Evolutionary conservation across 2,329 filamentous ascomycete genomes (phyloP), one percentile per base, ranked within the genome.

Genomic region (Trichoderma sp.): DNA sequence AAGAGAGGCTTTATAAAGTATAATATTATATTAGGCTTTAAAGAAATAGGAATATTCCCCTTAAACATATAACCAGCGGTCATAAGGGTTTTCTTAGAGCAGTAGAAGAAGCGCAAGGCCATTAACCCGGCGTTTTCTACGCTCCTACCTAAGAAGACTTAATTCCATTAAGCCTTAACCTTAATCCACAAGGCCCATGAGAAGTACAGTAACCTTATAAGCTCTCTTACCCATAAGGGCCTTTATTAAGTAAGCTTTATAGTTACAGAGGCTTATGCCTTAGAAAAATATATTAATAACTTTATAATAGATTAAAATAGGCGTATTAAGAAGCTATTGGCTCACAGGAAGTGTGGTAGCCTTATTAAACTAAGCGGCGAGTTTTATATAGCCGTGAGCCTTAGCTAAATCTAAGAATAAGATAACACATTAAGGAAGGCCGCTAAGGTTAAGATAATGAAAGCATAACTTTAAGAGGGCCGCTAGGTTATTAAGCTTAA

Each of bases 121-220:
- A 39, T 59, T 37, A 59, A 59, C 8, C 11, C 11, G 43, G 7
- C 7, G 43, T 59, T 37, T 16, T 37, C 18, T 7, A 26, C 26
- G 10, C 5, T 59, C 14, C 24, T 59, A 39, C 10, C 14, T 5
- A 59, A 59, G 7, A 10, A 59, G 26, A 39, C 5, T 7, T 39
- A 59, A 1, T 59, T 59, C 16, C 26, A 59, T 59, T 59, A 59
- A 59, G 34, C n/a, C n/a, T n/a, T n/a, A n/a, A n/a, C n/a, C n/a
- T n/a, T n/a, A n/a, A n/a, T n/a, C n/a, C n/a, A n/a, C 34, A 16
- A 59, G 26, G 10, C 11, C 13, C 16, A 16, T 14, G 16, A 37
- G 13, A 37, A 37, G 16, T 37, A 37, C 5, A 37, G 13, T 37
- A 37, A 16, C 5, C 7, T 59, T 39, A 21, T 59, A 59, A 59